Evolutionary conservation across 768 basidiomycete genomes (phyloP).

Genomic region (Leccinum incarnatum): DNA sequence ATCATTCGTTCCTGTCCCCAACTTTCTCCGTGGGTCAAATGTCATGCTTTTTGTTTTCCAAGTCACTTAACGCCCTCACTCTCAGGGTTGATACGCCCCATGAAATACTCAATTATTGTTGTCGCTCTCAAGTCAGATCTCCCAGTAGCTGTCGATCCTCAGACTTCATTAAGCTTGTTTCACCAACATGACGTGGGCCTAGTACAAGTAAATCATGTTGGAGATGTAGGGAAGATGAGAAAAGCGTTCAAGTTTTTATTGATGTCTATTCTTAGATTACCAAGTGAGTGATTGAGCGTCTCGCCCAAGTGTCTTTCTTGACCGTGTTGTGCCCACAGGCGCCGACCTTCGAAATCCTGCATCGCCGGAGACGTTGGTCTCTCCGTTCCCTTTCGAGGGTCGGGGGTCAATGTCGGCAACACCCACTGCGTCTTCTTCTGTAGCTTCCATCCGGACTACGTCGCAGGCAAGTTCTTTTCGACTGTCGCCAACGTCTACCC

Average conservation of each 20-base stretch:
- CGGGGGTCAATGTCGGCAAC: conserved; percentile 47
- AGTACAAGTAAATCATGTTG: conserved; percentile 63
- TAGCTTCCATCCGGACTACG: conserved; percentile 32
- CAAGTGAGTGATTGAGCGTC: conserved; percentile 26
- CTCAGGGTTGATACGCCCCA: conserved; percentile 55
- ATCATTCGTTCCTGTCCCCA: conserved; percentile 66
- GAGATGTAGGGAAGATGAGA: conserved; percentile 68
- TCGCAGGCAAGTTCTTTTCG: conserved; percentile 30
- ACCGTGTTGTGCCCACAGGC: conserved; percentile 29
- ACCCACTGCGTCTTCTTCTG: conserved; percentile 47
- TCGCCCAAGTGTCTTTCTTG: conserved; percentile 2
- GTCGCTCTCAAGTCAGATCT: conserved; percentile 88
- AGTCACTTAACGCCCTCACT: conserved; percentile 5
- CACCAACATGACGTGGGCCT: conserved; percentile 71
- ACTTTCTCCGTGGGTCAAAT: conserved; percentile 62
- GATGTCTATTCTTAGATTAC: conserved; percentile 54
- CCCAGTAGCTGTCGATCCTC: conserved; percentile 54
- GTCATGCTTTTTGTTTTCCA: conserved; percentile 1
- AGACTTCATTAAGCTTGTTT: conserved; percentile 48
- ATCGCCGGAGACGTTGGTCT: conserved; percentile 57
- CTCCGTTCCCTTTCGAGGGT: conserved; percentile 55
- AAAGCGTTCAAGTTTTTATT: conserved; percentile 73
- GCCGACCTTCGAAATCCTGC: conserved; percentile 65
- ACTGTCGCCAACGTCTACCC: conserved; percentile 33
- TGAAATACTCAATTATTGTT: conserved; percentile 65